Percentiles rank a stretch among this genome's conserved stretches.
phyloP scores from a whole-genome alignment of 148 eudicot genomes.

The Chenopodium berlandieri region DNA sequence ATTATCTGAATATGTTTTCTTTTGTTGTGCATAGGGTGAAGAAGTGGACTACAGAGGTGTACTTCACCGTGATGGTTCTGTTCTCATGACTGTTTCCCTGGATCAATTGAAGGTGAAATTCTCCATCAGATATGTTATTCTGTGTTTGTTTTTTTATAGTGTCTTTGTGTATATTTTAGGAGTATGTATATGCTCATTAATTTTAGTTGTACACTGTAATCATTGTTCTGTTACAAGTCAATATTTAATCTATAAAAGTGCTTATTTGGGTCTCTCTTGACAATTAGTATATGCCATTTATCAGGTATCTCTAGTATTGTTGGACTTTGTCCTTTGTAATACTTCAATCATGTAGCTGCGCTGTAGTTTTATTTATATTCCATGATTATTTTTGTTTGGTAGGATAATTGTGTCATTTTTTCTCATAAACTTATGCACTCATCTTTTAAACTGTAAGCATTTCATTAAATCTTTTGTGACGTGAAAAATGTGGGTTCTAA shows the following conservation, averaged over 20 bases:
- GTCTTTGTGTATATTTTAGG: background rate
- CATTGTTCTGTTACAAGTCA: background rate
- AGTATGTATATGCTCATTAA: background rate
- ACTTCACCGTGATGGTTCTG: conserved; percentile 99
- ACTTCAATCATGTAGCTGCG: background rate
- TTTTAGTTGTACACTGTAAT: background rate
- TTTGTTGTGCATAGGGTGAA: conserved; percentile 59
- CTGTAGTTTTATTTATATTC: background rate
- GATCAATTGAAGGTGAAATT: conserved; percentile 75
- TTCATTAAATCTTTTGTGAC: background rate
- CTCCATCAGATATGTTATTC: background rate
- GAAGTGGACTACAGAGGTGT: conserved; percentile 94
- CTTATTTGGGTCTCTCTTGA: background rate
- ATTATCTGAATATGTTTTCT: conserved; percentile 2
- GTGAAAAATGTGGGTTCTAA: background rate
- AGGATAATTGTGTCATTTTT: background rate
- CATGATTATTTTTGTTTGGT: background rate
- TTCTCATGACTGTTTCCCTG: conserved; percentile 78
- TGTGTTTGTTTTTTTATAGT: background rate
- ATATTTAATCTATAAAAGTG: background rate
- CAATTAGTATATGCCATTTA: conserved; percentile 3
- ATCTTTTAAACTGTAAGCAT: background rate
- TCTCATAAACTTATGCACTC: background rate
- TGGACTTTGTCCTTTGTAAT: background rate
- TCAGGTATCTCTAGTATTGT: background rate